phyloP scores from a whole-genome alignment of 1,139 yeast genomes.

The Keqinozyma sinolaborantium region DNA sequence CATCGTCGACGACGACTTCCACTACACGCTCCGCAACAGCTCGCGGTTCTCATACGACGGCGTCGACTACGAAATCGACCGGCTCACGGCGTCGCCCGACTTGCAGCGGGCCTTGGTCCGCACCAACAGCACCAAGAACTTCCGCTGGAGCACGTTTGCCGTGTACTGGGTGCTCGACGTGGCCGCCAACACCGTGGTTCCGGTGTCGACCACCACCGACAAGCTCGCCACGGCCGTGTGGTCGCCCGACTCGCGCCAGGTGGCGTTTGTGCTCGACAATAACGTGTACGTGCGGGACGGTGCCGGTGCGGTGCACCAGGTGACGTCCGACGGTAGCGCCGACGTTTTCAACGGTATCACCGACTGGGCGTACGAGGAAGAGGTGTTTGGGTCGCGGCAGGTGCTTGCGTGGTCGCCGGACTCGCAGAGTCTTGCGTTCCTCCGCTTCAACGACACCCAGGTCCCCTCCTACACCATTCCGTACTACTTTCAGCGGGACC shows the following conservation, averaged over 20 bases:
- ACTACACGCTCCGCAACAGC: slow-evolving; percentile 47
- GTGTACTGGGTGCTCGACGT: slow-evolving; percentile 55
- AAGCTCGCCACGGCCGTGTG: slow-evolving; percentile 59
- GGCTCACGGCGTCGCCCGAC: slow-evolving; percentile 62
- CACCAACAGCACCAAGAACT: slow-evolving; percentile 52
- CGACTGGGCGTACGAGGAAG: slow-evolving; percentile 65
- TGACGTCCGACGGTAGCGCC: slow-evolving; percentile 49
- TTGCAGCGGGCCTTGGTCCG: slow-evolving; percentile 51
- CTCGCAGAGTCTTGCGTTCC: slow-evolving; percentile 44
- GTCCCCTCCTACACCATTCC: slow-evolving; percentile 54
- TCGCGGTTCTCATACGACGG: slow-evolving; percentile 39
- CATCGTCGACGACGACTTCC: slow-evolving; percentile 45
- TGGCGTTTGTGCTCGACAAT: slow-evolving; percentile 66
- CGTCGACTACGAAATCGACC: slow-evolving; percentile 43
- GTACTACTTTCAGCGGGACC: slow-evolving; percentile 48
- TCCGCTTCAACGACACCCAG: slow-evolving; percentile 48
- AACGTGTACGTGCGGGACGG: slow-evolving; percentile 48
- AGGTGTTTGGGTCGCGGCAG: slow-evolving; percentile 47
- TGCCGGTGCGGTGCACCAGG: slow-evolving; percentile 19
- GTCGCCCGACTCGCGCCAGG: slow-evolving; percentile 66
- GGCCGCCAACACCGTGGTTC: slow-evolving; percentile 19
- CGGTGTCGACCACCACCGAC: slow-evolving; percentile 17
- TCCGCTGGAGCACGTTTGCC: slow-evolving; percentile 75
- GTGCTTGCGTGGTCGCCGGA: slow-evolving; percentile 61
- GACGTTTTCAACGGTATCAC: slow-evolving; percentile 55